Evolutionary conservation across 148 eudicot genomes (phyloP), one percentile per base, ranked within the genome.

Genomic region (Chenopodium suecicum): DNA sequence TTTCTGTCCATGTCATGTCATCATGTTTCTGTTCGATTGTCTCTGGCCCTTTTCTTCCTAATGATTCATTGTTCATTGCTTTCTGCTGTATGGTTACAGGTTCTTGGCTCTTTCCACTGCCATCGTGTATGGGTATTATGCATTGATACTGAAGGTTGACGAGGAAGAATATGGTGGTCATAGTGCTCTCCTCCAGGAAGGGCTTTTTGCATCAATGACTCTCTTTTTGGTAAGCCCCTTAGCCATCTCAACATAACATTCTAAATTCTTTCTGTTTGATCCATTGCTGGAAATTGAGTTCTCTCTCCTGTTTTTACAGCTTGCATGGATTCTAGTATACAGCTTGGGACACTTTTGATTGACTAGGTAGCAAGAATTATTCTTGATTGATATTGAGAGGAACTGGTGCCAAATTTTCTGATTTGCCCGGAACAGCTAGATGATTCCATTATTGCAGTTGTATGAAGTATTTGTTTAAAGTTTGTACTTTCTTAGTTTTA

Each of bases 151-250:
- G 27, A 92, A 96, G 85, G 72, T 96, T 52, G 99, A 96, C 60
- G 99, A 94, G 87, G 98, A 96, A 89, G 99, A 96, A 12, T 94
- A 86, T 79, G 99, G 98, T 3, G 98, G 99, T 70, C 99, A 96
- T 74, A 97, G 95, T 56, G 91, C 99, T 79, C 95, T 96, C 68
- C 99, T 96, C 74, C 99, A 96, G 44, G 98, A 96, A 86, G 99
- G 99, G 22, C 94, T 96, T 64, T 96, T 96, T 82, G 98, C 97
- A 81, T 96, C 99, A 12, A 70, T 96, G 52, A 90, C 93, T 62
- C 92, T 96, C 74, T 96, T 96, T 88, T 88, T 96, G 99, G 98
- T 96, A 90, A 7, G 37, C 63, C 68, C 79, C 25, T n/a, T 74
- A 71, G 10, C 71, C 65, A 9, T 80, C 37, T 75, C 12, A 16